A percentile compares a stretch with the other conserved stretches of the same genome.
Evolutionary conservation across 306 rosid genomes (phyloP).

Genomic region (Medicago arabica): DNA sequence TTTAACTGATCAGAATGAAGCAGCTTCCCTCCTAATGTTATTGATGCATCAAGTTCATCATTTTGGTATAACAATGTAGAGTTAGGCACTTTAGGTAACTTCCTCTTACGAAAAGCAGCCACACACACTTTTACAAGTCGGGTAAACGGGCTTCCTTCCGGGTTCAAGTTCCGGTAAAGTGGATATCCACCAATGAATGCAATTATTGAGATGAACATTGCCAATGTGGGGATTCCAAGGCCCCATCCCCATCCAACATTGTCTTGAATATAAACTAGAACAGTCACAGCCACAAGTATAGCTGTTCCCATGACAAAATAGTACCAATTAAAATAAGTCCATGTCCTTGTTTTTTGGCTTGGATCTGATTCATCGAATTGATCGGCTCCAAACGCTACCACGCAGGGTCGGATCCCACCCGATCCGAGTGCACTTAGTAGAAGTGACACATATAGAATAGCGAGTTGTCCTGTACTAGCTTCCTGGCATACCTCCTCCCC

Average conservation of each 20-base stretch:
- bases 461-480: slow-evolving; percentile 67
- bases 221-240: slow-evolving; percentile 76
- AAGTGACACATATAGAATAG: slow-evolving; percentile 63
- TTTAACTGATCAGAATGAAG: slow-evolving; percentile 61
- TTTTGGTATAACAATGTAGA: slow-evolving; percentile 58
- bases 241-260: slow-evolving; percentile 96
- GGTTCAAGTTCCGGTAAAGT: slow-evolving; percentile 83
- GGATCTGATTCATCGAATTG: slow-evolving; percentile 85
- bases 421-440: slow-evolving; percentile 74
- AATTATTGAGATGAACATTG: slow-evolving; percentile 79
- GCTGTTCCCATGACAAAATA: slow-evolving; percentile 88
- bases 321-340: slow-evolving; percentile 94
- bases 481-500: slow-evolving; percentile 61
- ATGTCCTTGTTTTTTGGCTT: slow-evolving; percentile 58
- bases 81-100: slow-evolving; percentile 42
- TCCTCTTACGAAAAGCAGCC: slow-evolving; percentile 76
- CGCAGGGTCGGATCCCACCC: slow-evolving; percentile 98
- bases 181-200: slow-evolving; percentile 70
- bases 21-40: slow-evolving; percentile 71
- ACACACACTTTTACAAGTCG: slow-evolving; percentile 73
- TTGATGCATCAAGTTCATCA: slow-evolving; percentile 68
- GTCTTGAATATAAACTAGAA: slow-evolving; percentile 86
- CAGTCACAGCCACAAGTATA: slow-evolving; percentile 84
- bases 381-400: slow-evolving; percentile 94
- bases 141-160: slow-evolving; percentile 89